Base-by-base conservation (phyloP, 495 filamentous ascomycete species). In the Oidiodendron maius region DNA sequence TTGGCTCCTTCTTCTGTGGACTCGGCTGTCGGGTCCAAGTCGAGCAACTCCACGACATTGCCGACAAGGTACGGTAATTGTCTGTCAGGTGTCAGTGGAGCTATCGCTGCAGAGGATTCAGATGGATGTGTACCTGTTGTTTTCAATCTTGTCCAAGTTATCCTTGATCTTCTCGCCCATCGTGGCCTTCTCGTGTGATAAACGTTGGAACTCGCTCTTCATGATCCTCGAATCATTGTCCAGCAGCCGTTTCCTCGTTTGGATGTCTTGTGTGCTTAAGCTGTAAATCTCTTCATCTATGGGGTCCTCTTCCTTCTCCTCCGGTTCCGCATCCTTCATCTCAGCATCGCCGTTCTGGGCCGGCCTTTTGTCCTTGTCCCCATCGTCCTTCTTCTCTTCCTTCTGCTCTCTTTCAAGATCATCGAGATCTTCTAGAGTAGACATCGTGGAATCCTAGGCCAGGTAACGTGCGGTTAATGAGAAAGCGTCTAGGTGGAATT, bases 161-260 rank as follows among this genome's bases (percentile, higher is more conserved):
- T 98, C 93, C 77, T 96, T 97, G 64, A 97, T 96, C 76, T 95
- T 96, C 63, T 98, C 94, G 48, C 81, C 77, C 93, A 97, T 98
- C 50, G 84, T 79, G 44, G 82, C 78, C 72, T 95, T 95, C 70
- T 98, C 93, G 60, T 97, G 93, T 57, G 84, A 84, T 73, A 98
- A 76, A 58, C 93, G 83, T 66, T 95, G 89, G 61, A 78, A 89
- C 68, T 98, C 93, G 78, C 89, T 95, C 77, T 84, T 91, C 93
- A 97, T 97, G 66, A 98, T 96, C 48, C 93, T 81, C 60, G 91
- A 81, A 66, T 98, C 93, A 67, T 98, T 98, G 64, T 97, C 93
- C 57, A 98, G 75, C 61, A 98, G 76, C 59, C 89, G 81, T 71
- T 80, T 80, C 61, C 85, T 79, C 59, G 87, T 94, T 53, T 86